Percentiles rank a stretch among this genome's conserved stretches.
Evolutionary conservation across 805 yeast genomes (phyloP).

Genomic region (Candida awuae): DNA sequence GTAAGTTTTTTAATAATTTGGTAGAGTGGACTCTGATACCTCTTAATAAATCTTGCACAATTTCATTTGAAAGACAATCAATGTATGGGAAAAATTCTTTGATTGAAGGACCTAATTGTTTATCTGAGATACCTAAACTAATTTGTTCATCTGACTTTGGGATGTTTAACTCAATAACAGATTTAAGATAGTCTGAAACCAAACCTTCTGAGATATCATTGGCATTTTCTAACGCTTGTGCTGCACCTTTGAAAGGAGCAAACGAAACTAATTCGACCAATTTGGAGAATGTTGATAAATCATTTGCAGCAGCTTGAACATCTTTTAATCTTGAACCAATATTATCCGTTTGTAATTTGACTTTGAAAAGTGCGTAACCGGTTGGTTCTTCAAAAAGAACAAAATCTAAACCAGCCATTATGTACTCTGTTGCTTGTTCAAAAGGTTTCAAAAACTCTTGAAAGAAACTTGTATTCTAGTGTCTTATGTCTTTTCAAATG

Average conservation of each 20-base stretch:
- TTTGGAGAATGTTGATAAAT: conserved; percentile 81
- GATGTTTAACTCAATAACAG: conserved; percentile 81
- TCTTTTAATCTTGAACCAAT: conserved; percentile 87
- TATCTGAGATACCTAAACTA: conserved; percentile 84
- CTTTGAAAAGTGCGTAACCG: conserved; percentile 95
- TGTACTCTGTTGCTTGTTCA: conserved; percentile 1
- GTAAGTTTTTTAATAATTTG: conserved; percentile 83
- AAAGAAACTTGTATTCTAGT: neutral
- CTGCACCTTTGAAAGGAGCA: conserved; percentile 99
- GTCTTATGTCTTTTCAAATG: too few relatives aligned
- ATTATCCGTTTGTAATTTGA: conserved; percentile 86
- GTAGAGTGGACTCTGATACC: conserved; percentile 88
- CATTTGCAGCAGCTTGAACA: conserved; percentile 85
- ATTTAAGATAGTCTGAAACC: conserved; percentile 85
- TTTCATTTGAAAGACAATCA: conserved; percentile 85
- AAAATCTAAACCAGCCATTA: conserved; percentile 74
- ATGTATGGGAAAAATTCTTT: conserved; percentile 84
- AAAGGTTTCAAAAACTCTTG: neutral
- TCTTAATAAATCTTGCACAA: conserved; percentile 90
- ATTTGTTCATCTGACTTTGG: conserved; percentile 73
- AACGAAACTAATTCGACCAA: conserved; percentile 88
- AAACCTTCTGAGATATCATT: conserved; percentile 96
- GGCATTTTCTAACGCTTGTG: conserved; percentile 97
- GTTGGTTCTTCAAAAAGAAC: conserved; percentile 97
- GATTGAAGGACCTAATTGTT: conserved; percentile 91